A percentile compares a stretch with the other conserved stretches of the same genome.
Evolutionary conservation across 805 yeast genomes (phyloP).

Genomic region (Wickerhamomyces bovis): DNA sequence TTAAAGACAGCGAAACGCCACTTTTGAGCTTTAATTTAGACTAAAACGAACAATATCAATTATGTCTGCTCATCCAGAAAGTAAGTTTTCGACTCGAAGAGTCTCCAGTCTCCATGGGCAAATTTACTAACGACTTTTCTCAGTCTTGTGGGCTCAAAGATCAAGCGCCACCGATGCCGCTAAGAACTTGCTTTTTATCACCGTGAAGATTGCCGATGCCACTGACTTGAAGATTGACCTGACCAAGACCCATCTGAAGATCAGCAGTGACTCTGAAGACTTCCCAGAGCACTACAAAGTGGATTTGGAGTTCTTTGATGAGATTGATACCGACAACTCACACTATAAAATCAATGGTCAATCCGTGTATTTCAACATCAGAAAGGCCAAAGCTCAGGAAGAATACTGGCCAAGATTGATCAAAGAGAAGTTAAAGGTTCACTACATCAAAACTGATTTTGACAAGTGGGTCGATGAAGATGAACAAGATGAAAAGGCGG

Average conservation of each 20-base stretch:
- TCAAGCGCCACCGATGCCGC: conserved; percentile 65
- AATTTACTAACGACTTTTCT: conserved; percentile 21
- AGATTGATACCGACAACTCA: conserved; percentile 63
- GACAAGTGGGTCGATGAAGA: conserved; percentile 99
- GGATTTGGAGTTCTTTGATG: conserved; percentile 68
- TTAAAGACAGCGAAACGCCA: background rate
- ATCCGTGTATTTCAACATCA: conserved; percentile 54
- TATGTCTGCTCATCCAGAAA: conserved; percentile 11
- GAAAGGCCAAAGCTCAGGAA: conserved; percentile 59
- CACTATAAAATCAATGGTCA: conserved; percentile 48
- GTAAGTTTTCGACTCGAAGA: conserved; percentile 1
- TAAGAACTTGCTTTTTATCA: conserved; percentile 71
- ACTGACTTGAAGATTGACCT: conserved; percentile 55
- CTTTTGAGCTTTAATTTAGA: background rate
- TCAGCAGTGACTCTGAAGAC: conserved; percentile 46
- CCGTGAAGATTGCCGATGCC: conserved; percentile 70
- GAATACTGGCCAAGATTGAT: conserved; percentile 97
- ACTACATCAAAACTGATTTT: conserved; percentile 86
- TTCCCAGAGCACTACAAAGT: conserved; percentile 46
- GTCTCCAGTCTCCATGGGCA: background rate
- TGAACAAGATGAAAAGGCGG: conserved; percentile 58
- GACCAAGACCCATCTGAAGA: conserved; percentile 46
- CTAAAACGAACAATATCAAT: background rate
- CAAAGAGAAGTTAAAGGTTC: conserved; percentile 75
- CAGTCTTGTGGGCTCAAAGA: conserved; percentile 95